A percentile compares a stretch with the other conserved stretches of the same genome.
Conservation (phyloP, 2,329 filamentous ascomycete genomes). For the Torrubiellomyces zombiae region DNA sequence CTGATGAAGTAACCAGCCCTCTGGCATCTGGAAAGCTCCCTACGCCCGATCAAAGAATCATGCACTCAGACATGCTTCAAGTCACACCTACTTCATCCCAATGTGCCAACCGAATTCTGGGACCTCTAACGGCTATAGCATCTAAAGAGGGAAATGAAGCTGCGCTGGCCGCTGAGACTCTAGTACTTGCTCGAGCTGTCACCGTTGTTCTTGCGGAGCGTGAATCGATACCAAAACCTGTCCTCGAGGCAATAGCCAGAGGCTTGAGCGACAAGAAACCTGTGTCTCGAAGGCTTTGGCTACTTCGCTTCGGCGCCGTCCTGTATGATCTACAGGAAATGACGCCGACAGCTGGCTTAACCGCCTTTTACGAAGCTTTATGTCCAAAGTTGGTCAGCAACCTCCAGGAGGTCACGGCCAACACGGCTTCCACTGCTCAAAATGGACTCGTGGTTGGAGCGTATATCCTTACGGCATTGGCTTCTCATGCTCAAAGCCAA, state of each 20-base stretch:
- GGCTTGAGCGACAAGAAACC: constrained; percentile 76
- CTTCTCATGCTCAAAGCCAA: constrained; percentile 33
- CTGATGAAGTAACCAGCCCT: constrained; percentile 62
- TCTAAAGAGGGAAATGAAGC: constrained; percentile 79
- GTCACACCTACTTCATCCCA: constrained; percentile 41
- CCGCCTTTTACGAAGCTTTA: constrained; percentile 35
- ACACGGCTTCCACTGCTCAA: constrained; percentile 64
- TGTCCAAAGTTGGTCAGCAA: constrained; percentile 44
- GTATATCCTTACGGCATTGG: constrained; percentile 55
- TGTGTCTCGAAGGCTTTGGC: constrained; percentile 63
- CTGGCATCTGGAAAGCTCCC: constrained; percentile 73
- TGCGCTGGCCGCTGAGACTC: constrained; percentile 61
- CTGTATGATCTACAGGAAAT: constrained; percentile 38
- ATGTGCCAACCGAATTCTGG: constrained; percentile 49
- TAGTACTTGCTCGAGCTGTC: constrained; percentile 50
- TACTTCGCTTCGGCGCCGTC: constrained; percentile 54
- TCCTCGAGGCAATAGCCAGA: constrained; percentile 59
- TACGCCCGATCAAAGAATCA: constrained; percentile 65
- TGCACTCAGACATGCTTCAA: constrained; percentile 68
- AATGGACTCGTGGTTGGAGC: constrained; percentile 68
- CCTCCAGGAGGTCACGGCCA: constrained; percentile 63
- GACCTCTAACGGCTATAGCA: constrained; percentile 50
- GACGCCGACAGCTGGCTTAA: constrained; percentile 28
- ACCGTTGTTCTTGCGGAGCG: constrained; percentile 43
- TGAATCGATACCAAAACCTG: constrained; percentile 44